These are phyloP conservation scores for Gleditsia sinensis DNA, from an alignment of 306 rosid species.

Conservation along the genomic window DNA sequence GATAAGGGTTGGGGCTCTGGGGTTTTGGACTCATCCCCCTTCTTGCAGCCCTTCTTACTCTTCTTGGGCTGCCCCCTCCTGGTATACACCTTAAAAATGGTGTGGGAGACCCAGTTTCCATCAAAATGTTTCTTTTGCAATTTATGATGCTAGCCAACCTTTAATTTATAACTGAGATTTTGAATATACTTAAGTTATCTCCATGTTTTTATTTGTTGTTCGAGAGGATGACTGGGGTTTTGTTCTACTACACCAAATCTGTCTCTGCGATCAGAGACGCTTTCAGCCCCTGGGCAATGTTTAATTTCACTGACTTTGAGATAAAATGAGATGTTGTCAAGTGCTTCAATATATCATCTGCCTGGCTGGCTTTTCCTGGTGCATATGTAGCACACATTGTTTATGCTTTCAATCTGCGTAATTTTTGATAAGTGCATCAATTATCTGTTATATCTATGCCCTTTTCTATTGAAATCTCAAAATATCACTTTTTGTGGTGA, in stretches of 20 bases:
- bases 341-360: not conserved
- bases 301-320: not conserved
- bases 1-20: too few species aligned
- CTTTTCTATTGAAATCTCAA: constrained; percentile 10
- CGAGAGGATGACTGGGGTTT: too few species aligned
- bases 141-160: too few species aligned
- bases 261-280: not conserved
- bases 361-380: not conserved
- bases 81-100: too few species aligned
- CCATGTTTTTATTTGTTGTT: too few species aligned
- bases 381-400: not conserved
- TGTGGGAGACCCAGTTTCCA: too few species aligned
- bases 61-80: too few species aligned
- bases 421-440: not conserved
- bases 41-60: too few species aligned
- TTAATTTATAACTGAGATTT: too few species aligned
- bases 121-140: not conserved
- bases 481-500: constrained; percentile 29
- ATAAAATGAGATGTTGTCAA: not conserved
- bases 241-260: constrained; percentile 1
- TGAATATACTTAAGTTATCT: too few species aligned
- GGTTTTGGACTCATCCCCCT: too few species aligned
- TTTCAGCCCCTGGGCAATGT: constrained; percentile 16
- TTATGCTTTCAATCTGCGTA: constrained; percentile 5
- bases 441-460: constrained; percentile 2